Evolutionary conservation across 179 eudicot genomes (phyloP), one percentile per base, ranked within the genome.

Genomic region (Corrigiola litoralis): DNA sequence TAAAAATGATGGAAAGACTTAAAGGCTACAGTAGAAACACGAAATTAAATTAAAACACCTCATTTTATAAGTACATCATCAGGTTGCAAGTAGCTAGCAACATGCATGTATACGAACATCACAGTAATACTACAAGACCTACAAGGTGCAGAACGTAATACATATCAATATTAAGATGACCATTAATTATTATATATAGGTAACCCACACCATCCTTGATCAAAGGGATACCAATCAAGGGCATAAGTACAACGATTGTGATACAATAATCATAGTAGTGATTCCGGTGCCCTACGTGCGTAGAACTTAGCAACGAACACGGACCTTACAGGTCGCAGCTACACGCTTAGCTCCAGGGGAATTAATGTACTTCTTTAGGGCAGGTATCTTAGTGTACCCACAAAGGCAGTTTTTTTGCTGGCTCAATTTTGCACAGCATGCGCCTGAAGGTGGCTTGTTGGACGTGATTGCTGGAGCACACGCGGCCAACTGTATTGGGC

Each of bases 381-480:
- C 60, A 0, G 95, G 95, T 58, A 83, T 70, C 31, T 49, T 78
- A 6, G 58, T 51, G 55, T 83, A 85, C 11, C 66, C 72, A 71
- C 95, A 88, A 16, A 85, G 75, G 69, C 95, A 88, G 0, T 89
- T 81, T 67, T 37, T 49, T 56, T 88, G 95, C 66, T 73, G 70
- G 41, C 32, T 77, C 53, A 85, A 47, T 71, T 58, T 79, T 3
- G 46, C 17, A 69, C 95, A 88, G 45, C 95, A 88, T 5, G 61
- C 45, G 2, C 3, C 10, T 2, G 89, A 66, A 6, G 89, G 89
- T 2, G 65, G 34, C 16, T 14, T 12, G 32, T 37, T 13, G 4
- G 71, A 32, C 44, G 44, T 46, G 11, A 83, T 70, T 2, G 88
- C 85, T 0, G 41, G 47, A 0, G 61, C 65, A 59, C 88, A 85